These are phyloP conservation scores for Orobanche coerulescens DNA, from an alignment of 257 asterid species.

Conservation along the genomic window DNA sequence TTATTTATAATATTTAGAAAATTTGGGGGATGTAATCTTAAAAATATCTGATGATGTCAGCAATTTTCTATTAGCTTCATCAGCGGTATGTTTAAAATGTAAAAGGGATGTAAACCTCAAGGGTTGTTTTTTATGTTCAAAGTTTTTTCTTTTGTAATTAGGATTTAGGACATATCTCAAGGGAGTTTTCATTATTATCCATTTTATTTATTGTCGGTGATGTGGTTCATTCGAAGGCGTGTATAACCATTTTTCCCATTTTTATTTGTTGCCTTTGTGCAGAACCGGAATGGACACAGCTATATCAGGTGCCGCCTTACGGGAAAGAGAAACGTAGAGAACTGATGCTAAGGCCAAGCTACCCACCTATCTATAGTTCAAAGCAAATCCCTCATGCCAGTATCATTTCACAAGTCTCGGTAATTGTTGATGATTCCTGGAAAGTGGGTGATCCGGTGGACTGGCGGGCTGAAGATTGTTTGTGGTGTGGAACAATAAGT, in stretches of 20 bases:
- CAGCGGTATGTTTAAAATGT: too few relatives aligned
- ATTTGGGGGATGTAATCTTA: too few relatives aligned
- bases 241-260: background rate
- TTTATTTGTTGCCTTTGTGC: conserved; percentile 21
- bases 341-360: conserved; percentile 59
- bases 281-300: conserved; percentile 36
- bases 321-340: conserved; percentile 19
- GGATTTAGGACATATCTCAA: too few relatives aligned
- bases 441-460: conserved; percentile 78
- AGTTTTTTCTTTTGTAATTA: too few relatives aligned
- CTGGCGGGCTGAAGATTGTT: conserved; percentile 41
- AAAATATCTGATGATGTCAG: too few relatives aligned
- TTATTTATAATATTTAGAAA: too few relatives aligned
- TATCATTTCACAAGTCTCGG: conserved; percentile 36
- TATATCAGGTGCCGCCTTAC: conserved; percentile 35
- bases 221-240: background rate
- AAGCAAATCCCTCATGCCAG: conserved; percentile 27
- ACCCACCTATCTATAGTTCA: conserved; percentile 40
- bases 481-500: conserved; percentile 61
- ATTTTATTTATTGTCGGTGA: background rate
- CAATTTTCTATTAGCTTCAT: too few relatives aligned
- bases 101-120: too few relatives aligned
- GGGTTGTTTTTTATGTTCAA: too few relatives aligned
- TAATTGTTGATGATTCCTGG: conserved; percentile 48
- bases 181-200: too few relatives aligned